These are phyloP conservation scores for Rhodotorula sp. DNA, from an alignment of 1,284 basidiomycete species.

Conservation along the genomic window DNA sequence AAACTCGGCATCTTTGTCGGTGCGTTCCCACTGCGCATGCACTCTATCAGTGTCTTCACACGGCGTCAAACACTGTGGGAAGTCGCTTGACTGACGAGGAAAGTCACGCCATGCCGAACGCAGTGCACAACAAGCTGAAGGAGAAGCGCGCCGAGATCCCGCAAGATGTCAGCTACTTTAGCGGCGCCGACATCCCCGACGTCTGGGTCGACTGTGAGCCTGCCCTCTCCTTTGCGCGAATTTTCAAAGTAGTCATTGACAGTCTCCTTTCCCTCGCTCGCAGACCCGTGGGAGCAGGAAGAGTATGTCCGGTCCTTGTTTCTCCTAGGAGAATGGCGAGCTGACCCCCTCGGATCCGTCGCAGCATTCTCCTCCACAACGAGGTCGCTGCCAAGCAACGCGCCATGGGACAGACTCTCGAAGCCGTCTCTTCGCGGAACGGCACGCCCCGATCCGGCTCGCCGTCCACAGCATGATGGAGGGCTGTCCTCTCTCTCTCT, in stretches of 20 bases:
- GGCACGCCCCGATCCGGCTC: not conserved
- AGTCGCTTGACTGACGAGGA: not conserved
- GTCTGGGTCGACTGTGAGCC: constrained; percentile 33
- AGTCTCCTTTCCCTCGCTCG: too few relatives aligned
- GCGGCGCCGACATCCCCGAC: constrained; percentile 41
- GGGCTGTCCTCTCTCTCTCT: not conserved
- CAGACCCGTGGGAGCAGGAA: constrained; percentile 27
- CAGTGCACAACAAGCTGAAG: constrained; percentile 90
- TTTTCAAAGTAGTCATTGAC: not conserved
- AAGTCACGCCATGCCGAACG: not conserved
- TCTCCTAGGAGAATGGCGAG: not conserved
- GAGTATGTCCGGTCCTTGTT: not conserved
- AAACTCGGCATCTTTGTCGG: constrained; percentile 82
- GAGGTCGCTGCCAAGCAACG: constrained; percentile 28
- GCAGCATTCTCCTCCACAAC: constrained; percentile 24
- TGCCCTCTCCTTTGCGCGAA: accelerated
- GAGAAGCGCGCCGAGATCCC: constrained; percentile 74
- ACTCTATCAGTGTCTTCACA: too few relatives aligned
- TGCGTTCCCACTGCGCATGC: constrained; percentile 23
- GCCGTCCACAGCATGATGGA: not conserved
- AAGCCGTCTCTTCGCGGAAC: constrained; percentile 11
- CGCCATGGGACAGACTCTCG: constrained; percentile 6
- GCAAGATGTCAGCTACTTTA: constrained; percentile 59
- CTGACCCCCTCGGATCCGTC: too few relatives aligned
- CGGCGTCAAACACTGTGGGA: not conserved